Conservation (phyloP, 441 rosid species). For the Omphalea diandra region DNA sequence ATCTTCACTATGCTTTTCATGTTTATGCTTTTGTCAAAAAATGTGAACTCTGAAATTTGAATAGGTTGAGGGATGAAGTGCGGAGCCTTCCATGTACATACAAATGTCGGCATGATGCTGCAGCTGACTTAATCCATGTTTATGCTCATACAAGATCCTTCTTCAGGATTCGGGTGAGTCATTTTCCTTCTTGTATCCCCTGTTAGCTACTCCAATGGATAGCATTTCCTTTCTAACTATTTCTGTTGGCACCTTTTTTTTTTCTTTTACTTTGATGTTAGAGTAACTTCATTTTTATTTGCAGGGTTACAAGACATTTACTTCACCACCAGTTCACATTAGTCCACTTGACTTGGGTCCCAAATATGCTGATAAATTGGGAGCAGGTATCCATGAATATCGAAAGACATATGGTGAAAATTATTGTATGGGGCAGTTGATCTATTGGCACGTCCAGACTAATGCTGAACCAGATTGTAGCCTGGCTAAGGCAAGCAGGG, state of each 20-base stretch:
- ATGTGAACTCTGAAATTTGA: neutral
- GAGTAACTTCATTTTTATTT: constrained; percentile 5
- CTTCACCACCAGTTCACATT: constrained; percentile 86
- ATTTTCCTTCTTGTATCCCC: neutral
- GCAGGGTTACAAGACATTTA: constrained; percentile 78
- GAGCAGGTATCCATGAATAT: constrained; percentile 68
- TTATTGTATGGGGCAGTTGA: constrained; percentile 95
- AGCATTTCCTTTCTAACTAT: too few relatives aligned
- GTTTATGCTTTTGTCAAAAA: neutral
- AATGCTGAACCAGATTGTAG: constrained; percentile 76
- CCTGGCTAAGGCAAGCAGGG: constrained; percentile 72
- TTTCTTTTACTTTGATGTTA: constrained; percentile 1
- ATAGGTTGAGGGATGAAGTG: constrained; percentile 95
- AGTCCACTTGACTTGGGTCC: constrained; percentile 98
- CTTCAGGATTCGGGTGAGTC: constrained; percentile 73
- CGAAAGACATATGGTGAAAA: constrained; percentile 87
- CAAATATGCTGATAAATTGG: constrained; percentile 74
- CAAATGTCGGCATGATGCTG: constrained; percentile 97
- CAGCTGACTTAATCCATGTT: constrained; percentile 95
- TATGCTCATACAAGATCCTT: constrained; percentile 90
- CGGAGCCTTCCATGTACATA: constrained; percentile 86
- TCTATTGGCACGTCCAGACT: constrained; percentile 94
- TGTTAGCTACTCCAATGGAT: too few relatives aligned
- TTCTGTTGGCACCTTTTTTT: neutral
- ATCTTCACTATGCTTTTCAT: neutral